Evolutionary conservation across 768 basidiomycete genomes (phyloP), one percentile per base, ranked within the genome.

Genomic region (Lactifluus hygrophoroides): DNA sequence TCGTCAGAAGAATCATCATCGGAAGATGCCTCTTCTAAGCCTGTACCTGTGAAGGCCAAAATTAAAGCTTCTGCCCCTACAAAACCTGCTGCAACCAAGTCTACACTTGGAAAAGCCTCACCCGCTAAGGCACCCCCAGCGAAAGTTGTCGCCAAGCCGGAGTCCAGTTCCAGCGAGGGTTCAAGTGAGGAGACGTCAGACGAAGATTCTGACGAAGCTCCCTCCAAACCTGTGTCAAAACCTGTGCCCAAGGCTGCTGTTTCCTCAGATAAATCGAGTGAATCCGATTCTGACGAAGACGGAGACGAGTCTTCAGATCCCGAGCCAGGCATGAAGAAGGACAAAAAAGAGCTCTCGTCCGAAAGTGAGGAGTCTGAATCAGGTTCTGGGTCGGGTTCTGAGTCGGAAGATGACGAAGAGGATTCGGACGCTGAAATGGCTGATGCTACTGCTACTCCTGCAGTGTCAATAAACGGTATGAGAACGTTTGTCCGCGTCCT

Each of bases 381-480:
- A 2, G 66, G 63, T 5, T 66, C 67, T 35, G 67, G 66, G 4
- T 57, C 56, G 11, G 32, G 43, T 23, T 49, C 55, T 28, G 67
- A 68, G 57, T 67, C 68, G 27, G 61, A 65, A 49, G 64, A 63
- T 40, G 51, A 57, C 54, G 51, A 68, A 42, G 75, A 76, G 21
- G 78, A 80, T 60, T 74, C 74, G 17, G 84, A 86, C 66, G 82
- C 78, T 19, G 78, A 84, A 65, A 86, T 85, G 80, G 75, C 71
- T 25, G 80, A 82, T 58, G 57, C 51, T 55, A 71, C 73, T 17
- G 51, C 68, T 8, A 65, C 72, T 43, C 64, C 73, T 45, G 64
- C 72, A 53, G 70, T 49, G 17, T 32, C 57, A 50, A 55, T 56
- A 46, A 55, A 72, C 34, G 42, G 30, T 59, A 38, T 44, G 49